These are phyloP conservation scores for Drechslerella dactyloides DNA, from an alignment of 2,329 filamentous ascomycete genomes.

Conservation along the genomic window DNA sequence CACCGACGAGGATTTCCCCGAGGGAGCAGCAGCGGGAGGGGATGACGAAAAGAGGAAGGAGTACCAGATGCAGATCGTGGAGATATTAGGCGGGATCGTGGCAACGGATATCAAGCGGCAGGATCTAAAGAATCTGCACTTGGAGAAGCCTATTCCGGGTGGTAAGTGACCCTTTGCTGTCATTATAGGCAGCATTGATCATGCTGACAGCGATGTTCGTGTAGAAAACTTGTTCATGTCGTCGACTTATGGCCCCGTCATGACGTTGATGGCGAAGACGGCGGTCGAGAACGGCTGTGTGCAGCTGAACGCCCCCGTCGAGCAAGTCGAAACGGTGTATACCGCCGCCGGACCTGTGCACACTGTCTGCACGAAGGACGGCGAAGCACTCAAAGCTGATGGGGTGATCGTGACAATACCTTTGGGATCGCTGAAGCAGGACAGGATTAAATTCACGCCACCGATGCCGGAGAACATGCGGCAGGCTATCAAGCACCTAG, in stretches of 20 bases:
- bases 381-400: slow-evolving; percentile 60
- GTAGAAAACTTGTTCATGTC: slow-evolving; percentile 65
- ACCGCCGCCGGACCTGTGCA: slow-evolving; percentile 29
- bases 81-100: slow-evolving; percentile 74
- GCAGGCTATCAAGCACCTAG: slow-evolving; percentile 68
- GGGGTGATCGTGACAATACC: slow-evolving; percentile 71
- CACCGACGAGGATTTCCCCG: slow-evolving; percentile 59
- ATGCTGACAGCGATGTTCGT: slow-evolving; percentile 12
- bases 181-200: slow-evolving; percentile 54
- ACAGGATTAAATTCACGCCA: slow-evolving; percentile 67
- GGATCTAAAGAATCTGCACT: slow-evolving; percentile 77
- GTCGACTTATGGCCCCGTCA: slow-evolving; percentile 66
- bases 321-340: slow-evolving; percentile 58
- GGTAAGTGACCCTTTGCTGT: slow-evolving; percentile 58
- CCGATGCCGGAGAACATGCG: slow-evolving; percentile 65
- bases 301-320: slow-evolving; percentile 62
- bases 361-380: slow-evolving; percentile 56
- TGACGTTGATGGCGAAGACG: slow-evolving; percentile 67
- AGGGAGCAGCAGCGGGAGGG: slow-evolving; percentile 46
- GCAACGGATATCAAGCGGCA: slow-evolving; percentile 70
- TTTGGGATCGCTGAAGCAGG: slow-evolving; percentile 71
- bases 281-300: slow-evolving; percentile 66
- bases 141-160: slow-evolving; percentile 78
- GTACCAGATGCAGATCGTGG: slow-evolving; percentile 60
- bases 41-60: slow-evolving; percentile 33